Base-by-base conservation (phyloP, 495 filamentous ascomycete genomes). In the Sabuloglossum arenarium region DNA sequence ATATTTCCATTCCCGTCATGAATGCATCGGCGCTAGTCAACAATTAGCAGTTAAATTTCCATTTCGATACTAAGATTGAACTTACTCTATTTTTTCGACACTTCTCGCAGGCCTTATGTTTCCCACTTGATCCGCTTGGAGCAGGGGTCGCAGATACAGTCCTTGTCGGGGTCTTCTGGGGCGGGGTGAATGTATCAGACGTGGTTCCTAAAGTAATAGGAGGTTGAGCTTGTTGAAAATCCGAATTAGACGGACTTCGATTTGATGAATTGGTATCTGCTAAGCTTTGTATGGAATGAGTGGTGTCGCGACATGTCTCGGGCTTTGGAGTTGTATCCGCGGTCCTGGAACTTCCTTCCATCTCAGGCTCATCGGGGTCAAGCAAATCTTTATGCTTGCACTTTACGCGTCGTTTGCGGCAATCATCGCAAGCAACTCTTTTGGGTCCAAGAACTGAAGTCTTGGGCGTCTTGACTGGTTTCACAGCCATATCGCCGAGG, bases 1-100 rank as follows among this genome's bases (percentile, higher is more conserved):
- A 82, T 73, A 54, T 77, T 71, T 34, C 80, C 80, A 59, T 75
- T 71, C 56, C 79, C 78, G 58, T 83, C 79, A 59, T 84, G 80
- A 25, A 84, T 79, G 60, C 80, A 84, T 59, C 80, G 78, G 54
- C 80, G 79, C 80, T 84, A 39, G 37, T 14, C 23, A 51, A 23
- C 5, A 6, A 29, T 51, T 14, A 51, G 32, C 11, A 19, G 42
- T 56, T 3, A 25, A 6, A 28, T 5, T 49, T 24, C 29, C 12
- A 27, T 27, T 29, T 27, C 5, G n/a, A 56, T 31, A 10, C 4
- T 6, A 25, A 23, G 39, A 27, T 2, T 14, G n/a, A 49, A 21
- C 54, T 56, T 56, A 56, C 54, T 31, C 39, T 56, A 21, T 43
- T 56, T 25, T 56, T 56, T 4, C 54, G 54, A 47, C 54, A 56